These are phyloP conservation scores for Penicillium hordei DNA, from an alignment of 2,329 filamentous ascomycete genomes.

Conservation along the genomic window DNA sequence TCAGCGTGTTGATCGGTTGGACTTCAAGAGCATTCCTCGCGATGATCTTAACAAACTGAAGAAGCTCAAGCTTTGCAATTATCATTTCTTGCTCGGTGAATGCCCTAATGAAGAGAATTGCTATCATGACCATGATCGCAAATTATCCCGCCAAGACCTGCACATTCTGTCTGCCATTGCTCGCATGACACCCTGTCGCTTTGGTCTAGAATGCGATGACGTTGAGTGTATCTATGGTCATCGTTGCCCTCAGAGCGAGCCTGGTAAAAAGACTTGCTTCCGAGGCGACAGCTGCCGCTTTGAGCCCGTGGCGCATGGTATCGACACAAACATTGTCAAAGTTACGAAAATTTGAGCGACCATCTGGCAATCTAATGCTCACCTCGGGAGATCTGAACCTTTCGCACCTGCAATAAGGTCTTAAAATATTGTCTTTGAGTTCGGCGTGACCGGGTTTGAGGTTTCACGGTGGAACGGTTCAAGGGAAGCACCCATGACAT, in stretches of 20 bases:
- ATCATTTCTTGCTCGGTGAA: conserved; percentile 58
- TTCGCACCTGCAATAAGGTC: neutral
- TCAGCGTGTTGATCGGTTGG: conserved; percentile 58
- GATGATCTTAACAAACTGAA: conserved; percentile 61
- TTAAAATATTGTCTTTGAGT: conserved; percentile 8
- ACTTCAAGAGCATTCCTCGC: conserved; percentile 52
- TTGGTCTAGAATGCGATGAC: conserved; percentile 59
- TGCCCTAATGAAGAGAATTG: conserved; percentile 57
- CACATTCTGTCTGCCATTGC: conserved; percentile 58
- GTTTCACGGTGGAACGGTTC: neutral
- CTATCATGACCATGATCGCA: conserved; percentile 54
- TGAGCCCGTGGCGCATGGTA: conserved; percentile 56
- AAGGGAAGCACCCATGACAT: conserved; percentile 5
- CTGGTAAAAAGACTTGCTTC: conserved; percentile 56
- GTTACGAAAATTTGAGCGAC: conserved; percentile 45
- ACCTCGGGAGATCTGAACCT: neutral
- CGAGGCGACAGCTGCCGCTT: conserved; percentile 61
- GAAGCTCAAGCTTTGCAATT: conserved; percentile 63
- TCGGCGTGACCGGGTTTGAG: conserved; percentile 9
- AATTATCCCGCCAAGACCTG: conserved; percentile 54
- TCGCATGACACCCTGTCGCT: conserved; percentile 62
- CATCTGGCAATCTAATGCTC: neutral
- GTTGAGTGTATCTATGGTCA: conserved; percentile 64
- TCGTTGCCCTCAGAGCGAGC: conserved; percentile 56
- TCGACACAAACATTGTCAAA: conserved; percentile 58